Evolutionary conservation across 345 rosid genomes (phyloP).

Genomic region (Gossypium herbaceum): DNA sequence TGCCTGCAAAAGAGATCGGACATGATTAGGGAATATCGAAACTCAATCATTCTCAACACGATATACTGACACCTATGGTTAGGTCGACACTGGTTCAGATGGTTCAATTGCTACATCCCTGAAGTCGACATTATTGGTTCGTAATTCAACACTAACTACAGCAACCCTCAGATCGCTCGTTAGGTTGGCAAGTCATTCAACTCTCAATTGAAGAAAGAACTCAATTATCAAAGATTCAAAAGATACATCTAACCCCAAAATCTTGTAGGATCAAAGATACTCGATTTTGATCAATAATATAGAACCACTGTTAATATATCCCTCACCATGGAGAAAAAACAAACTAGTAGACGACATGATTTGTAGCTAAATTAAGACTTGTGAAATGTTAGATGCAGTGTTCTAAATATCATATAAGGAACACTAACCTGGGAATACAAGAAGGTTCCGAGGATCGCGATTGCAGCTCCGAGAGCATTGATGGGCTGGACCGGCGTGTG

Average conservation of each 20-base stretch:
- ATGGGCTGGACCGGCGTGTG: conserved; percentile 88
- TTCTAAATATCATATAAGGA: too few species aligned
- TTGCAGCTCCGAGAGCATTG: conserved; percentile 95
- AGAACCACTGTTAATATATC: background rate
- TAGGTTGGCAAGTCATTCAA: background rate
- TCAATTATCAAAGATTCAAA: background rate
- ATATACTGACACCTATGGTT: background rate
- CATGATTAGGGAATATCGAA: background rate
- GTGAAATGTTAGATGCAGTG: background rate
- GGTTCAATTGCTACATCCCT: background rate
- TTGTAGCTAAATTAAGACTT: background rate
- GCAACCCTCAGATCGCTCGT: too few species aligned
- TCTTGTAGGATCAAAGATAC: background rate
- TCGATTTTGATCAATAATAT: background rate
- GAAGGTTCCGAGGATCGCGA: conserved; percentile 95
- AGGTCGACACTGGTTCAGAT: background rate
- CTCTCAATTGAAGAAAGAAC: background rate
- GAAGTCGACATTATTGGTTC: too few species aligned
- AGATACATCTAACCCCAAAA: background rate
- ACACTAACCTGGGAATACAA: conserved; percentile 85
- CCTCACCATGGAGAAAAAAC: background rate
- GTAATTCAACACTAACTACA: too few species aligned
- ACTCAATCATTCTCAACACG: background rate
- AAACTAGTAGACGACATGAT: background rate
- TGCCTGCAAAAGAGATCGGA: conserved; percentile 13